Evolutionary conservation across 352 stramenopile species (phyloP), one percentile per base, ranked within the genome.

Genomic region (Albugo laibachii): DNA sequence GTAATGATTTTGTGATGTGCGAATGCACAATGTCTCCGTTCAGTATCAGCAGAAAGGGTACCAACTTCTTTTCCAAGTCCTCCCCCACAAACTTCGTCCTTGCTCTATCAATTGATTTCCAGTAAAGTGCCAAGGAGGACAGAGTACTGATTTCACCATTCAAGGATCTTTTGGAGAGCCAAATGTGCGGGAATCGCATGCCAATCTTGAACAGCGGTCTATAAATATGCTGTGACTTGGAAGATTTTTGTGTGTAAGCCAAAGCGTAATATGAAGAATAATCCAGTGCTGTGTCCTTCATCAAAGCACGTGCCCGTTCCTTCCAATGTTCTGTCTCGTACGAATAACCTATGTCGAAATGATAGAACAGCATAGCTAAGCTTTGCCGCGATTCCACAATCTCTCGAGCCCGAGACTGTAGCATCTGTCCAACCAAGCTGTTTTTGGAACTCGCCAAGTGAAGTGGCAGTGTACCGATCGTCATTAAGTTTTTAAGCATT

Each of bases 301-400:
- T 79, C 19, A 84, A 62, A 49, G 63, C 50, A 31, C 71, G 71
- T 1, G 72, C 70, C 4, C 58, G 58, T 11, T 47, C 11, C 2
- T 43, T 47, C 69, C 77, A 85, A 14, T 47, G 50, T 21, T 47
- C n/a, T n/a, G 56, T 49, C 36, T 72, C 54, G 55, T 88, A 91
- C 19, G 73, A 82, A 48, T 80, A 86, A 1, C 78, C 78, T 52
- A 88, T 76, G 53, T 91, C 78, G 41, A 85, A 87, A 45, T 87
- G 62, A 59, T 85, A 88, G 54, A 91, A 91, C 37, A 91, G 60
- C 78, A 91, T 86, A 0, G 70, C 73, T 11, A 91, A 54, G n/a
- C 62, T 68, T 43, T 67, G 48, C 11, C 73, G 63, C 24, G 55
- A 49, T 13, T 51, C 49, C 39, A 86, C 69, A 21, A 91, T 80